These are phyloP conservation scores for Botrytis porri DNA, from an alignment of 2,329 filamentous ascomycete genomes.

Conservation along the genomic window DNA sequence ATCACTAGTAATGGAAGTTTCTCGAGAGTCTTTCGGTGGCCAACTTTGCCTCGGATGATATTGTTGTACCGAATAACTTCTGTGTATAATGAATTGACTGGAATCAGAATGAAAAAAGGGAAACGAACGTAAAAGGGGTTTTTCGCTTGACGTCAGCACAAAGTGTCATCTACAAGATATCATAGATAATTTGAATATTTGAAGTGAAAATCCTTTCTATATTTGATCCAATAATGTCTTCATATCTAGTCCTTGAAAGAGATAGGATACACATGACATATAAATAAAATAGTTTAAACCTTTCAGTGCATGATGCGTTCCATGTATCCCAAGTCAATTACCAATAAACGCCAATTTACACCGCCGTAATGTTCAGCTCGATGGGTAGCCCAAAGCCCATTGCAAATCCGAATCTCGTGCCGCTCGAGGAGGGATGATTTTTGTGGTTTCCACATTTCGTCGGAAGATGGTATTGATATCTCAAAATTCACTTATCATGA, in stretches of 20 bases:
- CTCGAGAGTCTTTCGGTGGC: background rate
- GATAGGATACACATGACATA: background rate
- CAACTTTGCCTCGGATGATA: background rate
- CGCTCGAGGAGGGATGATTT: background rate
- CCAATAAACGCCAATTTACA: background rate
- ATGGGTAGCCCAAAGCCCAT: background rate
- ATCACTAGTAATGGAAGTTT: background rate
- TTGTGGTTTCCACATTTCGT: background rate
- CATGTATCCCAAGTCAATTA: slow-evolving; percentile 2
- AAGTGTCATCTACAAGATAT: background rate
- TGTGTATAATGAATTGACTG: background rate
- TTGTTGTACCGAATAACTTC: background rate
- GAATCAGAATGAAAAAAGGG: background rate
- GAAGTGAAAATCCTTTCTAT: background rate
- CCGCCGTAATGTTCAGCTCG: background rate
- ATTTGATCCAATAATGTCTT: background rate
- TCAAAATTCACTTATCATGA: slow-evolving; percentile 20
- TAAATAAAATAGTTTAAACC: background rate
- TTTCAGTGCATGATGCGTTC: slow-evolving; percentile 8
- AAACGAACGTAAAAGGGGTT: background rate
- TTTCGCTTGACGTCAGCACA: slow-evolving; percentile 1
- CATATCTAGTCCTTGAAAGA: background rate
- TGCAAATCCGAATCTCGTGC: background rate
- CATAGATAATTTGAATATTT: background rate
- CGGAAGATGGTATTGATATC: background rate